A percentile compares a stretch with the other conserved stretches of the same genome.
Evolutionary conservation across 1,284 basidiomycete genomes (phyloP).

Genomic region (Irpex rosettiformis): DNA sequence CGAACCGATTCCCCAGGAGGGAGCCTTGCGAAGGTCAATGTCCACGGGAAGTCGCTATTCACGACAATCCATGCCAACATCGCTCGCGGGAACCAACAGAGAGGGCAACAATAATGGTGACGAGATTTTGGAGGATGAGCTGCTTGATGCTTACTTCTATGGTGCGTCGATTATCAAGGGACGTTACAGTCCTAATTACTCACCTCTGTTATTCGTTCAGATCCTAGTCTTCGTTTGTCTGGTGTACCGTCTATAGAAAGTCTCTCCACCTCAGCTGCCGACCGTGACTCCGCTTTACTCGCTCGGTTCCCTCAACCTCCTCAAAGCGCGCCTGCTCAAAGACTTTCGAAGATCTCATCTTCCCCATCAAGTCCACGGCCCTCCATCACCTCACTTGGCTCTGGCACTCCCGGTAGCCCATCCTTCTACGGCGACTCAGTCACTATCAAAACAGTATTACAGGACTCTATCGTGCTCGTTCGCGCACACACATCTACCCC

Average conservation of each 20-base stretch:
- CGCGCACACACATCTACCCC: constrained; percentile 43
- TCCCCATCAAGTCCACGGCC: constrained; percentile 7
- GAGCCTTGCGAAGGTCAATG: constrained; percentile 17
- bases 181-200: neutral
- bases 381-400: neutral
- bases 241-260: constrained; percentile 5
- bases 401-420: constrained; percentile 5
- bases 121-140: constrained; percentile 35
- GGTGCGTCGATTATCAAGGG: constrained; percentile 29
- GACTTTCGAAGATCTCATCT: constrained; percentile 17
- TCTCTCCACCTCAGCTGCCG: constrained; percentile 15
- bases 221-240: constrained; percentile 20
- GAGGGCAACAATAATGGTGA: constrained; percentile 17
- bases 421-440: constrained; percentile 28
- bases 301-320: constrained; percentile 29
- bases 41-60: constrained; percentile 19
- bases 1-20: constrained; percentile 5
- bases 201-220: constrained; percentile 16
- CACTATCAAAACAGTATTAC: constrained; percentile 62
- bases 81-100: constrained; percentile 30
- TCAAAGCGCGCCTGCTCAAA: constrained; percentile 29
- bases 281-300: constrained; percentile 14
- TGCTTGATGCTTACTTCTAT: constrained; percentile 45
- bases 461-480: constrained; percentile 58
- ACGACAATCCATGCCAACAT: neutral